Base-by-base conservation (phyloP, 2,329 filamentous ascomycete genomes). In the Juglanconis juglandina region DNA sequence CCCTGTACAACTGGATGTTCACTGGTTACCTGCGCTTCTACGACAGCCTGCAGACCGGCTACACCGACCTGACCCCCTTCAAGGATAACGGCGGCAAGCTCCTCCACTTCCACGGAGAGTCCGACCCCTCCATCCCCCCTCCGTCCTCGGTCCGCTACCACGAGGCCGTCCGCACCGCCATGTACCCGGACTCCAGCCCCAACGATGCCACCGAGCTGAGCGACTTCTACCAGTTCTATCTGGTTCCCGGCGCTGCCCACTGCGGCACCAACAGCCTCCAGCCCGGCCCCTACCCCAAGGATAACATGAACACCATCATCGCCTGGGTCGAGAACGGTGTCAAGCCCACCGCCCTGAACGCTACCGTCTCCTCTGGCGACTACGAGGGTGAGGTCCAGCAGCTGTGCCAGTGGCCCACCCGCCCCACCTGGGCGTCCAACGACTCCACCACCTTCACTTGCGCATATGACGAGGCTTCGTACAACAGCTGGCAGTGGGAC, bases 271-370 rank as follows among this genome's bases (percentile, higher is more conserved):
- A 81, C 69, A 60, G 68, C 5, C 69, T 76, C 1, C 76, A 80
- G 70, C 77, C 77, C 0, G 76, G 75, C 0, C 74, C 76, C 0
- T 80, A 74, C 66, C 78, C 77, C 0, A 78, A 85, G 63, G 85
- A 85, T 4, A 87, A 90, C 47, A 85, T 90, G 70, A 84, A 87
- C 2, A 89, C 86, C 2, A 85, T 86, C 17, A 89, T 91, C 68
- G 85, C 90, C 67, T 90, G 80, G 67, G 76, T 91, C 10, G 83
- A 81, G 64, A 90, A 89, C 63, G 88, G 70, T 14, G 64, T 72
- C 32, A 66, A 64, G 61, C 75, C 75, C 1, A 49, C 54, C 5
- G 68, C 68, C 2, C 71, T 78, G n/a, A 77, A 77, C 64, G 73
- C 73, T 10, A 76, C 74, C 67, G 57, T 72, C 10, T 63, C 67